phyloP scores from a whole-genome alignment of 2,329 filamentous ascomycete species.

The Exophiala sp. region DNA sequence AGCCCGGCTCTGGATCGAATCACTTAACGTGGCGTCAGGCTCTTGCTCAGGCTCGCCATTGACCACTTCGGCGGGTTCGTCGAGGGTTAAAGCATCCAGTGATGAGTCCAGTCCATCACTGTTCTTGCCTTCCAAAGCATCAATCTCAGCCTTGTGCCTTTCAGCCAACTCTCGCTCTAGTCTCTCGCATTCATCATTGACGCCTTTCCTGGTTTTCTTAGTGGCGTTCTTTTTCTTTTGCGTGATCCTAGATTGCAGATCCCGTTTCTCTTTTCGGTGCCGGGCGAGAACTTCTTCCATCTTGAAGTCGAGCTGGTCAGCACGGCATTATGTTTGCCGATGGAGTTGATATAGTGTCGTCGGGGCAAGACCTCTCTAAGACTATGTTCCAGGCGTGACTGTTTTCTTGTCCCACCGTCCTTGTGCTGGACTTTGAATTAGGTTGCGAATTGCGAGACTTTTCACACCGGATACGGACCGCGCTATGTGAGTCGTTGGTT shows the following conservation, averaged over 20 bases:
- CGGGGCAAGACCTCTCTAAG: no score
- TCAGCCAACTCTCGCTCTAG: slow-evolving; percentile 53
- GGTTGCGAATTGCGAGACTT: no score
- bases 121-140: slow-evolving; percentile 23
- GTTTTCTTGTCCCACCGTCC: no score
- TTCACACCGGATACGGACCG: no score
- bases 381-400: no score
- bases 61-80: slow-evolving; percentile 28
- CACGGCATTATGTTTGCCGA: no score
- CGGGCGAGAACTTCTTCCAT: slow-evolving; percentile 72
- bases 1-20: slow-evolving; percentile 2
- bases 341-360: no score
- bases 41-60: slow-evolving; percentile 21
- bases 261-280: slow-evolving; percentile 82
- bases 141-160: slow-evolving; percentile 40
- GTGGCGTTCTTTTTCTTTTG: slow-evolving; percentile 96
- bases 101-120: slow-evolving; percentile 14
- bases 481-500: no score
- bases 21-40: slow-evolving; percentile 16
- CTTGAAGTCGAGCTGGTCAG: slow-evolving; percentile 28
- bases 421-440: no score
- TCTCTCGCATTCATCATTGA: slow-evolving; percentile 60
- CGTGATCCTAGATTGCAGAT: slow-evolving; percentile 77
- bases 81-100: slow-evolving; percentile 34
- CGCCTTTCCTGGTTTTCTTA: slow-evolving; percentile 67